These are phyloP conservation scores for Paramecium sonneborni DNA, from an alignment of 73 alveolate species.

Conservation along the genomic window DNA sequence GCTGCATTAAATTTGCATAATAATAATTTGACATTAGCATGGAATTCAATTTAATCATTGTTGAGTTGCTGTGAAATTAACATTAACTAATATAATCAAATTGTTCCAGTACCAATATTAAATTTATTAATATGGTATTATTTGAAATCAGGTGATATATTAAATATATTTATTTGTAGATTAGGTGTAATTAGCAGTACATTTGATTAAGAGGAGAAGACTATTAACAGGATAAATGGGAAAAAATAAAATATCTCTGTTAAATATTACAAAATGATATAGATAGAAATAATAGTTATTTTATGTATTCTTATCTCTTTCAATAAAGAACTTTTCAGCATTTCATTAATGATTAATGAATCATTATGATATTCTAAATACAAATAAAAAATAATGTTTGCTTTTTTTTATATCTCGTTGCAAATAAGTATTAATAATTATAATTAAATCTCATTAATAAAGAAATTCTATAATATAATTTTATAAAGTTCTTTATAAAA, in stretches of 20 bases:
- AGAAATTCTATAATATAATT: too few species aligned
- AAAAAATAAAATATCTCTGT: conserved; percentile 41
- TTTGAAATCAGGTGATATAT: conserved; percentile 30
- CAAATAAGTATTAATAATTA: too few species aligned
- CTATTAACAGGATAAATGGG: conserved; percentile 44
- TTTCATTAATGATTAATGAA: neutral
- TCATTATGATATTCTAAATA: too few species aligned
- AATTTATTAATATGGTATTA: conserved; percentile 46
- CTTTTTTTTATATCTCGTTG: too few species aligned
- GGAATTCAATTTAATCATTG: neutral
- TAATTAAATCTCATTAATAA: too few species aligned
- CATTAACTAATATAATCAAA: neutral
- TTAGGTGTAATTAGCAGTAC: neutral
- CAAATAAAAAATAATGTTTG: too few species aligned
- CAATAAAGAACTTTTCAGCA: neutral
- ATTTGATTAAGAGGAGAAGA: conserved; percentile 46
- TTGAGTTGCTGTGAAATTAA: neutral
- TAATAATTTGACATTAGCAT: neutral
- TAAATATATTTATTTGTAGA: neutral
- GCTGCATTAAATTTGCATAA: neutral
- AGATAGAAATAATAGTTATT: neutral
- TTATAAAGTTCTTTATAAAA: too few species aligned
- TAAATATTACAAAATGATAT: conserved; percentile 48
- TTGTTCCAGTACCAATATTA: conserved; percentile 24
- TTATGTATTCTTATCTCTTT: neutral